A percentile compares a stretch with the other conserved stretches of the same genome.
phyloP scores from a whole-genome alignment of 73 alveolate species.

The Tetrahymena thermophila region DNA sequence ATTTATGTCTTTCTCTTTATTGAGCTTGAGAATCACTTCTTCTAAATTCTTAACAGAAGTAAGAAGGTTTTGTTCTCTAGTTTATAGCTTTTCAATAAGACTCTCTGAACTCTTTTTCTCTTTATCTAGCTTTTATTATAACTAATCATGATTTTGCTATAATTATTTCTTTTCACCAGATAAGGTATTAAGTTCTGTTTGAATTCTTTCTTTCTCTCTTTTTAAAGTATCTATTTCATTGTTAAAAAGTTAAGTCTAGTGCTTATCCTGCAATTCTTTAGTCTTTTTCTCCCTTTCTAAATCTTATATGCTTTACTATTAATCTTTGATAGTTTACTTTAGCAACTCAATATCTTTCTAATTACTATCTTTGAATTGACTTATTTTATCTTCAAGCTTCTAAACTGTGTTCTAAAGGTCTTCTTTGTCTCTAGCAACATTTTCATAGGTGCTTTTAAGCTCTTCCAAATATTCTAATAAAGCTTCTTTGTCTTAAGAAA shows the following conservation, averaged over 20 bases:
- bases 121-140: not conserved
- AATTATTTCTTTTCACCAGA: not conserved
- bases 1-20: not conserved
- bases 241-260: not conserved
- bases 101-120: not conserved
- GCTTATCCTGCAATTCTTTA: not conserved
- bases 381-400: not conserved
- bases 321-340: not conserved
- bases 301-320: not conserved
- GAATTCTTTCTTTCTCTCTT: not conserved
- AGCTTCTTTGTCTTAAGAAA: not conserved
- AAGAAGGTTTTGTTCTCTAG: not conserved
- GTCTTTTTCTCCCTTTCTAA: not conserved
- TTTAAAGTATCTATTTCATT: not conserved
- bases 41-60: not conserved
- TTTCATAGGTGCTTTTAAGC: not conserved
- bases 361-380: not conserved
- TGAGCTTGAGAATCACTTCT: not conserved
- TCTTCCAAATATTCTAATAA: not conserved
- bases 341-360: not conserved
- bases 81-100: not conserved
- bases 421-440: not conserved
- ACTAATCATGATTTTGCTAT: not conserved
- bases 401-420: not conserved
- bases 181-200: not conserved